Evolutionary conservation across 169 alveolate species (phyloP), one percentile per base, ranked within the genome.

Genomic region (Cardiosporidium cionae): DNA sequence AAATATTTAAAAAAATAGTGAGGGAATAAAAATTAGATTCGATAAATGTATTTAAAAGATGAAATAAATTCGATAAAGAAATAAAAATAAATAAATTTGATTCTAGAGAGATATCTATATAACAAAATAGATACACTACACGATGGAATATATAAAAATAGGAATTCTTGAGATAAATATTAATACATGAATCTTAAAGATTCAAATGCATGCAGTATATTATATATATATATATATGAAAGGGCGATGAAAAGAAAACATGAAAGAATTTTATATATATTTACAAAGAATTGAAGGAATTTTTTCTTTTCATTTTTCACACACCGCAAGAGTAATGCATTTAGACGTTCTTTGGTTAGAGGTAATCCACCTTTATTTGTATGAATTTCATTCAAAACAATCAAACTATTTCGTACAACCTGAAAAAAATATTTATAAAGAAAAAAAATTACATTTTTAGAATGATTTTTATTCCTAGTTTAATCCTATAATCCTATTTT

Each of bases 351-450:
- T 74, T 90, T 84, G 65, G 90, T 79, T 33, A 93, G 81, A 25
- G 86, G 91, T 69, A 92, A 84, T 7, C 99, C 99, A 9, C 99
- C 99, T 74, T 89, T 91, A 54, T 91, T 92, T 33, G 89, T 92
- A 65, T 91, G 81, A 32, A 96, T 90, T 84, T 96, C 99, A 78
- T 95, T 92, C 53, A 96, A 83, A 16, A 97, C 98, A 72, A 83
- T 84, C 35, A 94, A 79, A 7, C 97, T 91, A 79, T 96, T 94
- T 34, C 87, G 86, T 32, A 91, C 90, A 27, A 94, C 96, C 68
- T 89, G 84, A 36, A 96, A 87, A 77, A 91, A 97, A 64, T 86
- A 83, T 78, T 91, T 96, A 70, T 86, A 88, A 23, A 89, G 85
- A 79, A 89, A 81, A 78, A 36, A 34, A n/a, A n/a, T n/a, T n/a